Evolutionary conservation across 139 green algal species (phyloP).

Genomic region (Ettlia oleoabundans): DNA sequence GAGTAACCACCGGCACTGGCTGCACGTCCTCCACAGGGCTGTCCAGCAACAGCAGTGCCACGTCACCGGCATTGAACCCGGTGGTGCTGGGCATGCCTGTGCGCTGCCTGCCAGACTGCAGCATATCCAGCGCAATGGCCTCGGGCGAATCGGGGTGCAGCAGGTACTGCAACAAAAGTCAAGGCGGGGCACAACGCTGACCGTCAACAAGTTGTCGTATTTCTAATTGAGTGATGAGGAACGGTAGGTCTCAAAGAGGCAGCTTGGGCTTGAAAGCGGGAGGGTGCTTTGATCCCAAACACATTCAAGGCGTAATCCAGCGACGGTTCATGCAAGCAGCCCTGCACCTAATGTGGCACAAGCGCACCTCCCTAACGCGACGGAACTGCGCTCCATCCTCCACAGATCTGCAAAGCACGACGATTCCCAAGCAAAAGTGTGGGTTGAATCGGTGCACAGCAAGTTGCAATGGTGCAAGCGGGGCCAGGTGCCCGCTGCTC

Average conservation of each 20-base stretch:
- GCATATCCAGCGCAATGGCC: neutral
- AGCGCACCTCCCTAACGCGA: neutral
- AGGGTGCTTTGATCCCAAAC: no score
- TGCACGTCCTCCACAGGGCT: neutral
- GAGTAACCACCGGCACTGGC: neutral
- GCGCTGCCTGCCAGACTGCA: neutral
- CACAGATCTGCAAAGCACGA: neutral
- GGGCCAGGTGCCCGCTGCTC: no score
- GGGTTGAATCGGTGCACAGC: no score
- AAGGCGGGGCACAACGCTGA: no score
- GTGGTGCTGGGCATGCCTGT: neutral
- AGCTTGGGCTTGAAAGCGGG: no score
- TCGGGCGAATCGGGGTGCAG: slow-evolving; percentile 1
- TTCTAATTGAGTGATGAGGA: neutral
- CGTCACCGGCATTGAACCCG: slow-evolving; percentile 4
- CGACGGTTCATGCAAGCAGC: no score
- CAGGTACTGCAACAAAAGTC: neutral
- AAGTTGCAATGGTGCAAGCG: no score
- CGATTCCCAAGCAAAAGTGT: neutral
- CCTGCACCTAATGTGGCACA: no score
- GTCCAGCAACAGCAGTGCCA: slow-evolving; percentile 28
- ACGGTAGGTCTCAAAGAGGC: no score
- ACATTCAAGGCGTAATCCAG: no score
- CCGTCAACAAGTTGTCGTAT: neutral
- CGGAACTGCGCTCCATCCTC: neutral